Percentiles rank a stretch among this genome's conserved stretches.
These are phyloP conservation scores for Fusarium marasasianum DNA, from an alignment of 2,329 filamentous ascomycete genomes.

Conservation along the genomic window DNA sequence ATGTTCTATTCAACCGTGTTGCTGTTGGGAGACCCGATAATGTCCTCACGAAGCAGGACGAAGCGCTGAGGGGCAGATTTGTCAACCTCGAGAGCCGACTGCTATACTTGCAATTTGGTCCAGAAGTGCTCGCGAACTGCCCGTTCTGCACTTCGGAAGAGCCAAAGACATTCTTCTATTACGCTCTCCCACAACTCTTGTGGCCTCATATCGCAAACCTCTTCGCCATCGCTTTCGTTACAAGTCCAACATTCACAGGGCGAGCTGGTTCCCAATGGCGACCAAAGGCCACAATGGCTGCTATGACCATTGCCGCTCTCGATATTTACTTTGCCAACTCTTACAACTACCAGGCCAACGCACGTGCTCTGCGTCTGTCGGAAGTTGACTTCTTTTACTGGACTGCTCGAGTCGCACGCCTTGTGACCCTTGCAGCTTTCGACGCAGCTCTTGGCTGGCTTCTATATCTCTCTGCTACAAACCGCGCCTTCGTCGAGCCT, in stretches of 20 bases:
- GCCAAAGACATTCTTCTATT: constrained; percentile 77
- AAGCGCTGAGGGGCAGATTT: constrained; percentile 73
- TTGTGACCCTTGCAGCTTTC: constrained; percentile 69
- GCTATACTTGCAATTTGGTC: constrained; percentile 86
- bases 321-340: constrained; percentile 74
- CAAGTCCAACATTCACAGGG: constrained; percentile 73
- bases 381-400: constrained; percentile 79
- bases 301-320: constrained; percentile 63
- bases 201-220: constrained; percentile 85
- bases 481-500: constrained; percentile 76
- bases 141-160: constrained; percentile 83
- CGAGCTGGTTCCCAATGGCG: constrained; percentile 75
- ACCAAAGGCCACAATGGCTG: constrained; percentile 71
- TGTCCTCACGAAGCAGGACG: constrained; percentile 67
- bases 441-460: constrained; percentile 71
- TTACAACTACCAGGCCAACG: constrained; percentile 74
- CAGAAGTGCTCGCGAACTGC: constrained; percentile 76
- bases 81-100: constrained; percentile 76
- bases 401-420: constrained; percentile 71
- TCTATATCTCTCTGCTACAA: constrained; percentile 81
- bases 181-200: constrained; percentile 77
- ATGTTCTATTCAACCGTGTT: constrained; percentile 84
- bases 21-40: constrained; percentile 60
- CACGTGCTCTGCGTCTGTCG: constrained; percentile 66
- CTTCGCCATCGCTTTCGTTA: constrained; percentile 74